These are phyloP conservation scores for Wickerhamiella kazuoi DNA, from an alignment of 805 yeast genomes.

Conservation along the genomic window DNA sequence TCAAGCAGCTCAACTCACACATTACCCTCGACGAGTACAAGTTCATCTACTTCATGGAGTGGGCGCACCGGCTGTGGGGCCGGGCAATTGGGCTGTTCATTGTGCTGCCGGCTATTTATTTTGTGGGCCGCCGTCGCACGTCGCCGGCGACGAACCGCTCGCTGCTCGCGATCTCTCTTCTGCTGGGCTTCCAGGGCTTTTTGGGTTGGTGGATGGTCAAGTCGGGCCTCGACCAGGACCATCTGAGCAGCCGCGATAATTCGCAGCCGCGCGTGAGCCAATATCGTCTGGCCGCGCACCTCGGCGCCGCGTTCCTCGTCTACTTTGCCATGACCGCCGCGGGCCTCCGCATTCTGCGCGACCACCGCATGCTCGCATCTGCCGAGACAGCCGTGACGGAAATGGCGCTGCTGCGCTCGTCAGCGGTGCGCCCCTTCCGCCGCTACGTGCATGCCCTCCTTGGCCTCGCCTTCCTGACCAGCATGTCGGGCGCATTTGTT, in stretches of 20 bases:
- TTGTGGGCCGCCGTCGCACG: conserved; percentile 47
- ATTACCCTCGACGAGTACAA: conserved; percentile 83
- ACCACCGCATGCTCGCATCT: conserved; percentile 45
- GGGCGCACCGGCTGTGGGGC: conserved; percentile 91
- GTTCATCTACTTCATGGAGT: conserved; percentile 90
- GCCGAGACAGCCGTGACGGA: conserved; percentile 40
- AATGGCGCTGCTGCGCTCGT: conserved; percentile 43
- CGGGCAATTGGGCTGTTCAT: conserved; percentile 74
- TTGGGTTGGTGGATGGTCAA: conserved; percentile 99
- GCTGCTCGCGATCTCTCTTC: conserved; percentile 50
- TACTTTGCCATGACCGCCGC: conserved; percentile 84
- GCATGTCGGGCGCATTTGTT: conserved; percentile 95
- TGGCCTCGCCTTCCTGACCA: conserved; percentile 64
- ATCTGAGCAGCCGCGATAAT: conserved; percentile 49
- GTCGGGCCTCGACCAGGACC: conserved; percentile 74
- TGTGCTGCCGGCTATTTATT: conserved; percentile 71
- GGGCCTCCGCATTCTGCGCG: conserved; percentile 68
- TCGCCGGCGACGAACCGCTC: conserved; percentile 49
- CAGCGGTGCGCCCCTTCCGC: conserved; percentile 42
- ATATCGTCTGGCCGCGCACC: conserved; percentile 81
- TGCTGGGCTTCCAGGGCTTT: conserved; percentile 84
- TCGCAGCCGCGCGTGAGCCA: conserved; percentile 97
- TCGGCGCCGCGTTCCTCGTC: conserved; percentile 79
- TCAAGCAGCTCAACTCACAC: conserved; percentile 71
- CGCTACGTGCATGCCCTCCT: conserved; percentile 37